Percentiles rank a stretch among this genome's conserved stretches.
Conservation (phyloP, 495 filamentous ascomycete genomes). For the Penicillium nucicola region DNA sequence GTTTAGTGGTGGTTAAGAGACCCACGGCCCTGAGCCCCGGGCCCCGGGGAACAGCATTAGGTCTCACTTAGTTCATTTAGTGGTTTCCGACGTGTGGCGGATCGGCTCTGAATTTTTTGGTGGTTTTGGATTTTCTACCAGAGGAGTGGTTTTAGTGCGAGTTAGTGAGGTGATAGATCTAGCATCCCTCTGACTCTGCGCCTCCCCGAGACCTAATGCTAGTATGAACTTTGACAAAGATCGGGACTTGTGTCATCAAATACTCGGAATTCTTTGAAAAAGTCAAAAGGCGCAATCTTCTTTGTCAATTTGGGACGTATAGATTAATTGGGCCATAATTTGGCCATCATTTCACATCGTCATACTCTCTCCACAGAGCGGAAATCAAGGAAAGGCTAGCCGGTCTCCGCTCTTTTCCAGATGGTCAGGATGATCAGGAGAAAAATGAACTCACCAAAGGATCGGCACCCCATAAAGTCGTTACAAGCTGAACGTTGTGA, state of each 20-base stretch:
- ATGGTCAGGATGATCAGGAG: conserved; percentile 1
- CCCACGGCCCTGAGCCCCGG: conserved; percentile 34
- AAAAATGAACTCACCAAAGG: not conserved
- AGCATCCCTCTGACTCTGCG: conserved; percentile 21
- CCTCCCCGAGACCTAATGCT: conserved; percentile 13
- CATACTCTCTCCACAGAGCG: conserved; percentile 3
- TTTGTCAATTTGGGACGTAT: not conserved
- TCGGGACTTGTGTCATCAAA: not conserved
- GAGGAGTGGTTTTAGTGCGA: conserved; percentile 40
- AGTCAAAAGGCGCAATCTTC: no score
- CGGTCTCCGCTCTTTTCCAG: conserved; percentile 5
- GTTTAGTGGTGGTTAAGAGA: conserved; percentile 20
- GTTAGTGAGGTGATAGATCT: conserved; percentile 49
- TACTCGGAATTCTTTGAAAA: no score
- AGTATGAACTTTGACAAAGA: conserved; percentile 2
- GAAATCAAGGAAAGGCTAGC: conserved; percentile 11
- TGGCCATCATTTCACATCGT: conserved; percentile 2
- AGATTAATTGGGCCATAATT: no score
- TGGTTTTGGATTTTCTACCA: conserved; percentile 28
- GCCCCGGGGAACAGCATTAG: conserved; percentile 40
- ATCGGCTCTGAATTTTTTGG: conserved; percentile 17
- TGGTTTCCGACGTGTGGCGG: conserved; percentile 24
- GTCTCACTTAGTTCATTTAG: conserved; percentile 24
- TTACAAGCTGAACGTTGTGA: not conserved
- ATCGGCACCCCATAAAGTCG: not conserved